These are phyloP conservation scores for Gossypium davidsonii DNA, from an alignment of 441 rosid genomes.

Conservation along the genomic window DNA sequence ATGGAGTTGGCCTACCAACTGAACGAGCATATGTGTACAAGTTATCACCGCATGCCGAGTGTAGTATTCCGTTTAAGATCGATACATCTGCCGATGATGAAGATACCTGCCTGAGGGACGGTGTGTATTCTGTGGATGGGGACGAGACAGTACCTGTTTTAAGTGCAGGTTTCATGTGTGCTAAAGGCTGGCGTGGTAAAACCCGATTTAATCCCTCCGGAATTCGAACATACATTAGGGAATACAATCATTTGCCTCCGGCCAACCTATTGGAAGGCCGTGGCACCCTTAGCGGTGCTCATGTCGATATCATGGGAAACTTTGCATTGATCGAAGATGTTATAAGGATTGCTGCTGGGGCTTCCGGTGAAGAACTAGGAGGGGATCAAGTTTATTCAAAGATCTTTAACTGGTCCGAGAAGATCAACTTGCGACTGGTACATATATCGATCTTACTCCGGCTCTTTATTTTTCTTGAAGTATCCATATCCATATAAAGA, in stretches of 20 bases:
- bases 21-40: conserved; percentile 85
- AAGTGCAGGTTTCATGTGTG: conserved; percentile 92
- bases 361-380: conserved; percentile 67
- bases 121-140: conserved; percentile 81
- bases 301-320: conserved; percentile 96
- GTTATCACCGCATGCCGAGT: conserved; percentile 60
- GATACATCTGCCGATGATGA: conserved; percentile 67
- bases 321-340: conserved; percentile 85
- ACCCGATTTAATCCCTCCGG: conserved; percentile 92
- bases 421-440: conserved; percentile 42
- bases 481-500: not conserved
- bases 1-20: conserved; percentile 92
- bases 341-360: conserved; percentile 88
- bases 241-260: conserved; percentile 81
- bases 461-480: not conserved
- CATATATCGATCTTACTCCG: not conserved
- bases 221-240: conserved; percentile 59
- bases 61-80: conserved; percentile 86
- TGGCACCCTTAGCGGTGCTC: conserved; percentile 85
- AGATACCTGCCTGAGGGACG: conserved; percentile 65
- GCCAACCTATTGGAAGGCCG: conserved; percentile 82
- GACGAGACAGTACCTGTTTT: conserved; percentile 91
- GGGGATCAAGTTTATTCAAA: conserved; percentile 76
- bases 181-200: conserved; percentile 97
- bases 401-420: conserved; percentile 78